A percentile compares a stretch with the other conserved stretches of the same genome.
phyloP scores from a whole-genome alignment of 257 asterid genomes.

The Nicotiana obtusifolia region DNA sequence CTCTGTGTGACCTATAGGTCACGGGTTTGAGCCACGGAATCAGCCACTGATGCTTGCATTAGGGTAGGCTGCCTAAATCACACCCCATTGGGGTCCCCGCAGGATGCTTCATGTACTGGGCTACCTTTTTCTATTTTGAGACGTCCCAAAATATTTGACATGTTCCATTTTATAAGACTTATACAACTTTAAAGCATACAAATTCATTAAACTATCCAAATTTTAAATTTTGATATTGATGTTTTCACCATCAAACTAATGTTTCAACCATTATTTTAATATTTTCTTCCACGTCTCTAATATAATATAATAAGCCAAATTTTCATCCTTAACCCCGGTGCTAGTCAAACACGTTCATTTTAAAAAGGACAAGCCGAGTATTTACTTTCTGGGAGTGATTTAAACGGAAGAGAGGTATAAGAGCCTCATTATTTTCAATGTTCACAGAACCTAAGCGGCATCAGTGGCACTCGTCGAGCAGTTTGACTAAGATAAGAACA shows the following conservation, averaged over 20 bases:
- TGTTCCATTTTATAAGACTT: neutral
- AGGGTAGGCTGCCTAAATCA: too few species aligned
- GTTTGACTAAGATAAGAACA: neutral
- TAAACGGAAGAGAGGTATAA: neutral
- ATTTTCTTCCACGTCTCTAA: neutral
- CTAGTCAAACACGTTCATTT: neutral
- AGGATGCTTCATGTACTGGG: too few species aligned
- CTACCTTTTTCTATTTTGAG: neutral
- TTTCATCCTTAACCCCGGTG: neutral
- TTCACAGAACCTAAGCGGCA: neutral
- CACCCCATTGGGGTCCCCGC: too few species aligned
- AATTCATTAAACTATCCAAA: neutral
- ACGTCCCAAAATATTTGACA: neutral
- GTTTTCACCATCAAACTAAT: neutral
- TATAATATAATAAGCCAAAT: neutral
- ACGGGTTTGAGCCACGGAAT: too few species aligned
- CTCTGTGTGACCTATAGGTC: too few species aligned
- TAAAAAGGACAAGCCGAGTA: neutral
- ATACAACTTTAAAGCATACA: neutral
- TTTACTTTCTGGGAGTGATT: neutral
- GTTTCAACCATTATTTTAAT: too few species aligned
- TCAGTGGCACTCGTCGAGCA: neutral
- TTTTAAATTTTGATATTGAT: neutral
- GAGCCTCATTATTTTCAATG: neutral
- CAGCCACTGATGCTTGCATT: too few species aligned